phyloP scores from a whole-genome alignment of 768 basidiomycete species.

The Tephrocybe sp. region DNA sequence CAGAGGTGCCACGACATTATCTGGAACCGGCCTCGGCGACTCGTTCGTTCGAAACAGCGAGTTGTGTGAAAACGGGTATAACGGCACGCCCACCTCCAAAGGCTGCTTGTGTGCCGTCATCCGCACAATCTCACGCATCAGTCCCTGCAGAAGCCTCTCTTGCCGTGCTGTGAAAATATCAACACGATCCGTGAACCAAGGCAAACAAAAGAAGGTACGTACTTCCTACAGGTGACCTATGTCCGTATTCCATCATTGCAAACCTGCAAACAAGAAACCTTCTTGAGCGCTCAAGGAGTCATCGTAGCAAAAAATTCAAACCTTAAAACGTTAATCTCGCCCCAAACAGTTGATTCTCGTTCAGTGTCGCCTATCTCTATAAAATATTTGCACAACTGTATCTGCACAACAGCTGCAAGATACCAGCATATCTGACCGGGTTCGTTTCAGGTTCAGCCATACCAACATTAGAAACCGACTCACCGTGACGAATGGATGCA shows the following conservation, averaged over 20 bases:
- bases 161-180: constrained; percentile 60
- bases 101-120: constrained; percentile 82
- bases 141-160: constrained; percentile 76
- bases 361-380: constrained; percentile 79
- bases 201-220: constrained; percentile 28
- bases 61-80: constrained; percentile 79
- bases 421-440: constrained; percentile 81
- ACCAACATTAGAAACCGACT: constrained; percentile 23
- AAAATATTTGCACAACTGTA: constrained; percentile 83
- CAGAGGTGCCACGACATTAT: constrained; percentile 37
- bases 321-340: constrained; percentile 84
- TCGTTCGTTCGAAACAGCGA: constrained; percentile 58
- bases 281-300: background rate
- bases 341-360: constrained; percentile 79
- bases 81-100: constrained; percentile 75
- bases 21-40: constrained; percentile 25
- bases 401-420: constrained; percentile 83
- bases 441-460: background rate
- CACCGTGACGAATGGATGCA: constrained; percentile 84
- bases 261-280: constrained; percentile 51
- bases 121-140: constrained; percentile 83
- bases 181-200: constrained; percentile 5
- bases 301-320: constrained; percentile 26
- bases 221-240: constrained; percentile 83
- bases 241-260: constrained; percentile 82